A percentile compares a stretch with the other conserved stretches of the same genome.
Conservation (phyloP, 495 filamentous ascomycete genomes). For the Apodospora peruviana region DNA sequence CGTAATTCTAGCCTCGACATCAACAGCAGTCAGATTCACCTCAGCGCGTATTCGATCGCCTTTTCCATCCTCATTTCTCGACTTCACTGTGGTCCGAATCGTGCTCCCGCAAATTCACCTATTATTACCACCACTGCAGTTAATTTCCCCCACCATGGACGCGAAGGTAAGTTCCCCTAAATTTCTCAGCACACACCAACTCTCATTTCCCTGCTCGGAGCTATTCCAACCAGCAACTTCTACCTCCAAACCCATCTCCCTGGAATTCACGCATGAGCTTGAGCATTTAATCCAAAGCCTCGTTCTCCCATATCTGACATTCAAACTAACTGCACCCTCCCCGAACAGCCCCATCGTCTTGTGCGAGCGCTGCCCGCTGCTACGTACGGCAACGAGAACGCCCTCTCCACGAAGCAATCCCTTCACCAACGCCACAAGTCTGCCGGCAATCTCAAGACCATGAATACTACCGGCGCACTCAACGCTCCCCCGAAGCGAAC, state of each 20-base stretch:
- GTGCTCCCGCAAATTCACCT: conserved; percentile 12
- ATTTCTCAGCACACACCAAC: not conserved
- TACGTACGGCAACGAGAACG: conserved; percentile 66
- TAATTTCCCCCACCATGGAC: conserved; percentile 24
- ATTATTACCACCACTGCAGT: conserved; percentile 6
- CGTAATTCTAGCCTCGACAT: no score
- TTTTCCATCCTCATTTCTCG: no score
- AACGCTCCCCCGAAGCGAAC: conserved; percentile 69
- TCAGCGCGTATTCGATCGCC: no score
- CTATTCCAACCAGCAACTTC: conserved; percentile 5
- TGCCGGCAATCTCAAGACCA: conserved; percentile 57
- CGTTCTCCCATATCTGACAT: not conserved
- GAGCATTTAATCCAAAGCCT: no score
- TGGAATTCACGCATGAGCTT: no score
- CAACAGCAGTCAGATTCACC: no score
- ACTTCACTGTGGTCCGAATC: conserved; percentile 2
- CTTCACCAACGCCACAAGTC: conserved; percentile 81
- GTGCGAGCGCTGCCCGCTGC: conserved; percentile 53
- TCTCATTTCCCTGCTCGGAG: conserved; percentile 4
- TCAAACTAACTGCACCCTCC: not conserved
- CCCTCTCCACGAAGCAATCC: conserved; percentile 51
- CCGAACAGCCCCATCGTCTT: conserved; percentile 64
- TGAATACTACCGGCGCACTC: conserved; percentile 50
- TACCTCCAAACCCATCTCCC: no score
- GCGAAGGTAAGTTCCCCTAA: conserved; percentile 25